Conservation (phyloP, 768 basidiomycete species). For the Vararia minispora region DNA sequence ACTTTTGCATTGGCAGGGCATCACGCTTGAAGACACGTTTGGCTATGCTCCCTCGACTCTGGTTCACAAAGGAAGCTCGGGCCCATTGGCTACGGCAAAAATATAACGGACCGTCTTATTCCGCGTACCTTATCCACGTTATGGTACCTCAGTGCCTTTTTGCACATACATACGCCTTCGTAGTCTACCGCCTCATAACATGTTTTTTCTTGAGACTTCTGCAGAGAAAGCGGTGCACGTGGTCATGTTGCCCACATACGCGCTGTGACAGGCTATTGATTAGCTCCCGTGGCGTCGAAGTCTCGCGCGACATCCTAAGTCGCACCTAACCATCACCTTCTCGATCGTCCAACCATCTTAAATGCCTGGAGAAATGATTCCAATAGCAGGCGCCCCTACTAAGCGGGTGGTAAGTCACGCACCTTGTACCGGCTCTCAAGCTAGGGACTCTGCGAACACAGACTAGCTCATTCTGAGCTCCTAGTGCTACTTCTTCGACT, state of each 20-base stretch:
- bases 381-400: constrained; percentile 58
- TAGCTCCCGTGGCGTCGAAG: too few relatives aligned
- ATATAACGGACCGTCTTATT: constrained; percentile 25
- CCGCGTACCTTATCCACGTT: too few relatives aligned
- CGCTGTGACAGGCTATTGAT: too few relatives aligned
- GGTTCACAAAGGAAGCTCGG: constrained; percentile 59
- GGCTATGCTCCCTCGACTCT: constrained; percentile 83
- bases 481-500: constrained; percentile 99
- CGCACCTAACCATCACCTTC: too few relatives aligned
- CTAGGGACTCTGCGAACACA: background rate
- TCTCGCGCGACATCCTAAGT: too few relatives aligned
- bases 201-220: too few relatives aligned
- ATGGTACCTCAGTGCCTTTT: too few relatives aligned
- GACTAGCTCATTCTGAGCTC: constrained; percentile 2
- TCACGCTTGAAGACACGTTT: constrained; percentile 63
- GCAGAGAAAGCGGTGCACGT: too few relatives aligned
- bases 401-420: constrained; percentile 70
- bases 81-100: constrained; percentile 54
- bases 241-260: too few relatives aligned
- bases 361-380: constrained; percentile 23
- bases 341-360: background rate
- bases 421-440: constrained; percentile 4
- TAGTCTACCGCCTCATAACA: background rate
- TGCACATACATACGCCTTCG: too few relatives aligned
- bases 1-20: constrained; percentile 31